Base-by-base conservation (phyloP, 306 rosid genomes). In the Acacia confusa region DNA sequence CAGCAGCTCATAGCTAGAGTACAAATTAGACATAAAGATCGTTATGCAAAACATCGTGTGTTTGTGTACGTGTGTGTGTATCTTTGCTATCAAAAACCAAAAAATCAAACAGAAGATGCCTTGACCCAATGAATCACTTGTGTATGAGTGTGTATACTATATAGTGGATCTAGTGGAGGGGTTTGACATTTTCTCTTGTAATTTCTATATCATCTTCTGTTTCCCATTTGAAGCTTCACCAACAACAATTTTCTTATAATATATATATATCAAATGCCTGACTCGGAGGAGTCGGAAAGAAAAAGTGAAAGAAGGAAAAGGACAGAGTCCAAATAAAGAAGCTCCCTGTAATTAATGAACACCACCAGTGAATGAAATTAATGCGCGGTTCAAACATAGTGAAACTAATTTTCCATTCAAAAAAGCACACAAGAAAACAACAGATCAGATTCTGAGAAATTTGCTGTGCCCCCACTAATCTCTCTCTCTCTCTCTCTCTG, bases 11-110 rank as follows among this genome's bases (percentile, higher is more conserved):
- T 30, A 1, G 27, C 16, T 47, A 74, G 74, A 57, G 58, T 48
- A 63, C 64, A 45, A 13, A 71, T 20, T 58, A 10, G 17, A 60
- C 25, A 60, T 4, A 27, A 4, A 69, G 10, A 22, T 68, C 57
- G 45, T 75, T 79, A 55, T 78, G 84, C 75, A 81, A 34, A 77
- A 82, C 89, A 77, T n/a, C 82, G 85, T 91, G 91, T 88, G 81
- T 28, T 58, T 50, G n/a, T 48, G 6, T 50, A 0, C 24, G 72
- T 50, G n/a, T 48, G 2, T 73, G 9, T 32, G 24, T 69, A 4
- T 55, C 1, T 52, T 19, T 19, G 58, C 24, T 8, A 55, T 55
- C 27, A 52, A 19, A 47, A 45, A 11, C 6, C 58, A 6, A 52
- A 17, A 70, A 82, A 74, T 82, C 78, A 66, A 82, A 28, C 38